A percentile compares a stretch with the other conserved stretches of the same genome.
Conservation (phyloP, 495 filamentous ascomycete genomes). For the Aspergillus homomorphus region DNA sequence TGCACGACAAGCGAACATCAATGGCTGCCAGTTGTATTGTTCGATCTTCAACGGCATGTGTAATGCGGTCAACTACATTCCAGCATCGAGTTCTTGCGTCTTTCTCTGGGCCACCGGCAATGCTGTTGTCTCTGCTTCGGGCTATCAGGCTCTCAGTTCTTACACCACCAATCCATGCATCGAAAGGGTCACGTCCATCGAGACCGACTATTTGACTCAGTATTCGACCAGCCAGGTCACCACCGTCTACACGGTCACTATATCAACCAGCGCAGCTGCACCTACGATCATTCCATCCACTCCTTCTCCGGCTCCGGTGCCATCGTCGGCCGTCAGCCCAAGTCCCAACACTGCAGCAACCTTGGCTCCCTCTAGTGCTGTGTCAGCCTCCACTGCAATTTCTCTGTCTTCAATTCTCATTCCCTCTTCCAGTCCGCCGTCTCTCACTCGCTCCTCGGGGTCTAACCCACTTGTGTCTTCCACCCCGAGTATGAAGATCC, state of each 20-base stretch:
- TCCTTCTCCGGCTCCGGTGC: neutral
- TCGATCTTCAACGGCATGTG: conserved; percentile 1
- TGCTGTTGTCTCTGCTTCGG: neutral
- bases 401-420: neutral
- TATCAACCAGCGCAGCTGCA: neutral
- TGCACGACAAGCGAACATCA: neutral
- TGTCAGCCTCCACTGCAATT: neutral
- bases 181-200: neutral
- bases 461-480: neutral
- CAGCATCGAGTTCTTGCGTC: neutral
- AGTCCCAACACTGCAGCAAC: neutral
- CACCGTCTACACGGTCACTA: neutral
- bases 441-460: neutral
- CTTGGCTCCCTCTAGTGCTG: neutral
- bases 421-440: neutral
- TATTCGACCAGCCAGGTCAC: neutral
- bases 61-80: conserved; percentile 2
- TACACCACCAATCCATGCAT: conserved; percentile 1
- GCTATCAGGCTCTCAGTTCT: neutral
- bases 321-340: neutral
- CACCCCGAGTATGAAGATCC: neutral
- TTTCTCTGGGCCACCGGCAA: neutral
- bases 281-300: neutral
- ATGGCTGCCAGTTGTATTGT: neutral
- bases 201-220: neutral